A percentile compares a stretch with the other conserved stretches of the same genome.
Conservation (phyloP, 2,329 filamentous ascomycete species). For the Trichocomaceae sp. region DNA sequence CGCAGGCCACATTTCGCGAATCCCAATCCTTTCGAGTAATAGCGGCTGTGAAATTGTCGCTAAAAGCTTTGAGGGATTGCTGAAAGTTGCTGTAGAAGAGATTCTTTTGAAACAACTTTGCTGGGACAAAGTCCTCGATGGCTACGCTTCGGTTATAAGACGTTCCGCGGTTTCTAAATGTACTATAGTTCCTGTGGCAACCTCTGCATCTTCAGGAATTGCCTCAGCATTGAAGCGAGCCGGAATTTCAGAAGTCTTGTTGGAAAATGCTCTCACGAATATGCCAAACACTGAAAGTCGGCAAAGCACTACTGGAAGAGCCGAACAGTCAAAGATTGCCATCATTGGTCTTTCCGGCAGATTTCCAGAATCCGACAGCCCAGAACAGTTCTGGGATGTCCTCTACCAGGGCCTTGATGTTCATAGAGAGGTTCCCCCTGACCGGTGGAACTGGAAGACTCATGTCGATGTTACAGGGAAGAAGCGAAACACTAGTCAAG, state of each 20-base stretch:
- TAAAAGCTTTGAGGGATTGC: constrained; percentile 25
- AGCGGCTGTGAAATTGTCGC: constrained; percentile 27
- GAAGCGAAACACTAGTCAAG: constrained; percentile 25
- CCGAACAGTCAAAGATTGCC: constrained; percentile 48
- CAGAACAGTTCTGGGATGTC: constrained; percentile 33
- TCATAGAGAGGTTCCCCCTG: constrained; percentile 24
- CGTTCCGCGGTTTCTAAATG: constrained; percentile 14
- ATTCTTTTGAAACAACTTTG: constrained; percentile 34
- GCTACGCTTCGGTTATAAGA: constrained; percentile 23
- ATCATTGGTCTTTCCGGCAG: constrained; percentile 75
- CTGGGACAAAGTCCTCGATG: constrained; percentile 37
- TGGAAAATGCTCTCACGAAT: constrained; percentile 25
- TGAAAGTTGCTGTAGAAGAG: constrained; percentile 31
- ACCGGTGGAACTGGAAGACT: constrained; percentile 29
- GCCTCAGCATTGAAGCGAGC: constrained; percentile 25
- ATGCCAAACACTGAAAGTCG: constrained; percentile 17
- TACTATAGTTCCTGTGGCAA: constrained; percentile 27
- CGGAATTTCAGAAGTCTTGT: constrained; percentile 21
- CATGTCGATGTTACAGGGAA: constrained; percentile 31
- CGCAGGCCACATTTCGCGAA: constrained; percentile 22
- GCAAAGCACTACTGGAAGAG: constrained; percentile 24
- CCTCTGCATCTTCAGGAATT: constrained; percentile 28
- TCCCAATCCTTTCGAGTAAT: constrained; percentile 34
- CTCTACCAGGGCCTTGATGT: constrained; percentile 29
- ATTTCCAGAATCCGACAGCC: constrained; percentile 56